Percentiles rank a stretch among this genome's conserved stretches.
These are phyloP conservation scores for Ustilago crameri DNA, from an alignment of 1,284 basidiomycete genomes.

Conservation along the genomic window DNA sequence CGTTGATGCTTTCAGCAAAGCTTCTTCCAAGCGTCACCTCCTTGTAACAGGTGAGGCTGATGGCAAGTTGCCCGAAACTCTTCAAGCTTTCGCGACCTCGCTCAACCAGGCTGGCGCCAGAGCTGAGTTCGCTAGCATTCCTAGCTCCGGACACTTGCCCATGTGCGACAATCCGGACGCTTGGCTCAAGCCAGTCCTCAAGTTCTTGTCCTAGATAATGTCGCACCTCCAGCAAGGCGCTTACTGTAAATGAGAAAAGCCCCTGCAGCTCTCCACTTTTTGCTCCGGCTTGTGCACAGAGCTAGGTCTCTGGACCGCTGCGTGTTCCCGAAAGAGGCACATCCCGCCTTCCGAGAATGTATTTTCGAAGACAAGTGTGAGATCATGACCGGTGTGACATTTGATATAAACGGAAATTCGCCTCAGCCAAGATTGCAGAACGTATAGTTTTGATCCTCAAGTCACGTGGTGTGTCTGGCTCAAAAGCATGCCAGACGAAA, in stretches of 20 bases:
- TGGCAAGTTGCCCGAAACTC: conserved; percentile 68
- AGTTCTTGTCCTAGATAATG: conserved; percentile 30
- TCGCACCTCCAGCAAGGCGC: too few species aligned
- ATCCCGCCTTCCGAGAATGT: not conserved
- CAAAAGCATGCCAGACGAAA: too few species aligned
- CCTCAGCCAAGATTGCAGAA: too few species aligned
- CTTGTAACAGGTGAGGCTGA: conserved; percentile 70
- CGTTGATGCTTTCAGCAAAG: conserved; percentile 52
- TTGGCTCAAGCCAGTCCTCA: conserved; percentile 45
- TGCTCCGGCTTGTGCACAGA: too few species aligned
- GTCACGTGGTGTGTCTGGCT: too few species aligned
- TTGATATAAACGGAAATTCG: too few species aligned
- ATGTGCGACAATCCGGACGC: conserved; percentile 69
- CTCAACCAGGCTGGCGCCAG: conserved; percentile 61
- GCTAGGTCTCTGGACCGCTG: too few species aligned
- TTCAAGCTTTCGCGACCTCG: conserved; percentile 63
- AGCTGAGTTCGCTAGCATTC: conserved; percentile 64
- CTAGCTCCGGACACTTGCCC: conserved; percentile 69
- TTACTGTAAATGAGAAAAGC: too few species aligned
- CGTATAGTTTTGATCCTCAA: too few species aligned
- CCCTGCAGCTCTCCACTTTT: too few species aligned
- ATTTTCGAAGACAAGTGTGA: not conserved
- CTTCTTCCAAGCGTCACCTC: conserved; percentile 49
- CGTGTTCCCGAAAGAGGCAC: too few species aligned
- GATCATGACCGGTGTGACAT: not conserved